A percentile compares a stretch with the other conserved stretches of the same genome.
Conservation (phyloP, 2,329 filamentous ascomycete species). For the Aspergillus hiratsukae region DNA sequence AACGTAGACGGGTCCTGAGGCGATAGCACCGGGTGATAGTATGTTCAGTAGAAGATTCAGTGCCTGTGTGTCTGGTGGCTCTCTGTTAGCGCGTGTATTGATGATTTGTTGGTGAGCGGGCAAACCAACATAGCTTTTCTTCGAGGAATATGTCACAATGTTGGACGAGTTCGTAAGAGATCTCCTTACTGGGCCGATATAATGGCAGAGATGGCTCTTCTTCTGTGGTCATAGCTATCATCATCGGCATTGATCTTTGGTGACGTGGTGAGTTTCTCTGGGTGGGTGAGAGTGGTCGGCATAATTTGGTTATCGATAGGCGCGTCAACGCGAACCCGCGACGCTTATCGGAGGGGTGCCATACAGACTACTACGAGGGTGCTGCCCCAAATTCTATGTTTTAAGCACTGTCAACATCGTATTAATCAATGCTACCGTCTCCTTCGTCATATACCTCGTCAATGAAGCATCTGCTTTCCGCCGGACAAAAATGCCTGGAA, state of each 20-base stretch:
- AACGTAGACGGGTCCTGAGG: conserved; percentile 51
- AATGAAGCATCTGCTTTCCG: too few species aligned
- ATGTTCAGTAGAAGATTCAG: conserved; percentile 57
- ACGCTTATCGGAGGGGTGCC: conserved; percentile 4
- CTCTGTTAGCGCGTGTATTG: conserved; percentile 5
- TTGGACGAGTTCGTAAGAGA: conserved; percentile 61
- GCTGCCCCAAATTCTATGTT: neutral
- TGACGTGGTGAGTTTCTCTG: neutral
- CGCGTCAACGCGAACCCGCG: neutral
- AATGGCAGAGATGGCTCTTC: conserved; percentile 10
- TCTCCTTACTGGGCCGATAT: conserved; percentile 52
- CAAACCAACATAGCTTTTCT: conserved; percentile 61
- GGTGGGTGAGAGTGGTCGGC: neutral
- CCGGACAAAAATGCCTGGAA: too few species aligned
- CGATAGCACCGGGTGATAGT: conserved; percentile 28
- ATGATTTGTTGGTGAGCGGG: conserved; percentile 3
- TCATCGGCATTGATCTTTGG: conserved; percentile 2
- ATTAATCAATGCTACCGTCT: neutral
- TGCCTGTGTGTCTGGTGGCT: conserved; percentile 49
- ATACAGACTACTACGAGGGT: too few species aligned
- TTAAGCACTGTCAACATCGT: neutral
- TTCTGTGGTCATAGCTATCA: conserved; percentile 15
- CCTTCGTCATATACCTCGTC: neutral
- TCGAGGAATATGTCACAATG: conserved; percentile 71
- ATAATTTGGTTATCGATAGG: neutral